phyloP scores from a whole-genome alignment of 495 filamentous ascomycete species.

The Aspergillus nidulans region DNA sequence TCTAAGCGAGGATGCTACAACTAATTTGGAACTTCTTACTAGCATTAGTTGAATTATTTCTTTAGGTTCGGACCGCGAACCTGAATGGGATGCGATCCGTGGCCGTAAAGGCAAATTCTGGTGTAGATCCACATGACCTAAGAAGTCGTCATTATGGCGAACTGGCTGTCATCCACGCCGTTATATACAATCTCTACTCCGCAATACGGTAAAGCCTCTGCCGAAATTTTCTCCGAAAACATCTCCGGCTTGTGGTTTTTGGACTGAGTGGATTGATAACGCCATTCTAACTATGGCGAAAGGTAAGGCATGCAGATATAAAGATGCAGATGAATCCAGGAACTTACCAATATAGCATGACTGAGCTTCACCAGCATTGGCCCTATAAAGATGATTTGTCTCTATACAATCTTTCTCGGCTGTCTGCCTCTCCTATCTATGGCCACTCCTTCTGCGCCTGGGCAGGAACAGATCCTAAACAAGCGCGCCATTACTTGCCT shows the following conservation, averaged over 20 bases:
- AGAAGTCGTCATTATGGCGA: not conserved
- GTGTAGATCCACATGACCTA: not conserved
- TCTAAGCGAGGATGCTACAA: too few species aligned
- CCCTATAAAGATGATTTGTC: too few species aligned
- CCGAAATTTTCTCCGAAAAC: not conserved
- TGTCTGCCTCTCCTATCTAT: not conserved
- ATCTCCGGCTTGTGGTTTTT: not conserved
- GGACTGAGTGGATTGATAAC: too few species aligned
- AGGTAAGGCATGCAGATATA: too few species aligned
- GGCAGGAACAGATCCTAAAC: not conserved
- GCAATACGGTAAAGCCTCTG: not conserved
- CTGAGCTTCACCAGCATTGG: too few species aligned
- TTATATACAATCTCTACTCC: not conserved
- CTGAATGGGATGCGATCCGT: not conserved
- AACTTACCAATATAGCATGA: too few species aligned
- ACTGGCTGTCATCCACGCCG: not conserved
- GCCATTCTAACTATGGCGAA: too few species aligned
- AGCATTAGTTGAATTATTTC: too few species aligned
- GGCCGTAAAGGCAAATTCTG: not conserved
- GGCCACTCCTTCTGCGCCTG: not conserved
- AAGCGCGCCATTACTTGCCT: slow-evolving; percentile 14
- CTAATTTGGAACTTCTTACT: too few species aligned
- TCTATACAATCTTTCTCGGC: not conserved
- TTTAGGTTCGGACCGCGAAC: not conserved
- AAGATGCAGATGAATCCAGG: too few species aligned